These are phyloP conservation scores for Lactifluus piperatus DNA, from an alignment of 768 basidiomycete species.

Conservation along the genomic window DNA sequence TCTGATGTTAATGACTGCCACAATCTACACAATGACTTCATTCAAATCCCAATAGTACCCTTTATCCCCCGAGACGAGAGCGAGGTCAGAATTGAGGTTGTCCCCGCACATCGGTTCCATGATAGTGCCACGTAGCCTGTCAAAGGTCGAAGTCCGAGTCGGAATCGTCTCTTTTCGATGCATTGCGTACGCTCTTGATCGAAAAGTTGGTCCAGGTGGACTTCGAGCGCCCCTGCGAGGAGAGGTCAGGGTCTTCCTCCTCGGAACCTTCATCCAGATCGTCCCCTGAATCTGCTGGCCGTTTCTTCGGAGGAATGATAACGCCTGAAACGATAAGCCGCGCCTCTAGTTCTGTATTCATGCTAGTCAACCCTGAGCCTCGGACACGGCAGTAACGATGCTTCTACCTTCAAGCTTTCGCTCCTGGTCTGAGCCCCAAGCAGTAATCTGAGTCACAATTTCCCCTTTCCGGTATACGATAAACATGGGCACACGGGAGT, in stretches of 20 bases:
- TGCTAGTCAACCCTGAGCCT: not conserved
- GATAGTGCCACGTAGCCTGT: not conserved
- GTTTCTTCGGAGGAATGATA: conserved; percentile 46
- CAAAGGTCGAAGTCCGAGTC: conserved; percentile 66
- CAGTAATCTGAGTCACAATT: conserved; percentile 73
- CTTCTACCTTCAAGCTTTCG: conserved; percentile 63
- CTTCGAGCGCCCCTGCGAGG: conserved; percentile 49
- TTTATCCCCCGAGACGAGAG: not conserved
- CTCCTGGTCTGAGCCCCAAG: conserved; percentile 77
- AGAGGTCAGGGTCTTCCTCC: conserved; percentile 38
- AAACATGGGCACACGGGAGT: conserved; percentile 82
- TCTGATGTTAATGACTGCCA: conserved; percentile 14
- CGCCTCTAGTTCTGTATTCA: conserved; percentile 55
- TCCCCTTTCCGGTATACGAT: conserved; percentile 92
- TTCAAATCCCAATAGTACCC: not conserved
- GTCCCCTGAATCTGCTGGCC: conserved; percentile 23
- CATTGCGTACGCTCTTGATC: conserved; percentile 47
- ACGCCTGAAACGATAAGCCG: conserved; percentile 56
- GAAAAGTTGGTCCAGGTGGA: conserved; percentile 46
- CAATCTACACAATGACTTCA: not conserved
- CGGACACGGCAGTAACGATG: conserved; percentile 1
- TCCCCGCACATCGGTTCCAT: not conserved
- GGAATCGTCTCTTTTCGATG: conserved; percentile 49
- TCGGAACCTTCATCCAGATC: conserved; percentile 40
- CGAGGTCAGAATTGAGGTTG: not conserved